A percentile compares a stretch with the other conserved stretches of the same genome.
These are phyloP conservation scores for Backusella circina DNA, from an alignment of 192 early-diverging fungal genomes.

Conservation along the genomic window DNA sequence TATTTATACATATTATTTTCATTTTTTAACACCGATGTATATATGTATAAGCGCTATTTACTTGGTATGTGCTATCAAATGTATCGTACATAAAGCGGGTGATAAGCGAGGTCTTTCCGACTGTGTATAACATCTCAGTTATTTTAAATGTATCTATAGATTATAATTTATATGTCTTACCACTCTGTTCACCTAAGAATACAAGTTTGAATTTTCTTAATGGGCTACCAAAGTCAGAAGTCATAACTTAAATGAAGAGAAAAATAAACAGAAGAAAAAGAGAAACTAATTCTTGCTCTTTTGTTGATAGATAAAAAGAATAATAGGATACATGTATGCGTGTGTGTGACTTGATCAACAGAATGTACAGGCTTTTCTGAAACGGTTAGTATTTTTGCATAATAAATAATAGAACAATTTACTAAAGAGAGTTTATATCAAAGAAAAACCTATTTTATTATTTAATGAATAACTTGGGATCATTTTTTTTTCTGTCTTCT, in stretches of 20 bases:
- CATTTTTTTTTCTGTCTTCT: constrained; percentile 10
- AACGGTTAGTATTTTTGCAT: not conserved
- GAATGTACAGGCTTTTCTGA: not conserved
- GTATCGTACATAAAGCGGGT: no score
- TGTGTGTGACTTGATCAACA: not conserved
- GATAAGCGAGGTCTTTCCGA: no score
- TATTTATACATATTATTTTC: not conserved
- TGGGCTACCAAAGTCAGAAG: constrained; percentile 45
- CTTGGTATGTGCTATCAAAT: constrained; percentile 95
- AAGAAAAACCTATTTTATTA: not conserved
- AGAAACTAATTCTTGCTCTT: not conserved
- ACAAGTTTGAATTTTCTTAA: constrained; percentile 96
- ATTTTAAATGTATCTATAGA: no score
- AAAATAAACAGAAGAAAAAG: not conserved
- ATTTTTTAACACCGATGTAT: no score
- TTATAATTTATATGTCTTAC: constrained; percentile 45
- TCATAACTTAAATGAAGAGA: not conserved
- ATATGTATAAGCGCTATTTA: constrained; percentile 10
- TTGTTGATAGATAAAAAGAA: not conserved
- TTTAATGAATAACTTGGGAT: constrained; percentile 5
- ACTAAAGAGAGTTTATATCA: not conserved
- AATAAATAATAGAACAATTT: not conserved
- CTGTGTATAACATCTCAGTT: constrained; percentile 41
- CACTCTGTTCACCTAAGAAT: no score
- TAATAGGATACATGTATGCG: not conserved